Base-by-base conservation (phyloP, 176 grass and related monocot genomes). In the Tillandsia fasciculata region DNA sequence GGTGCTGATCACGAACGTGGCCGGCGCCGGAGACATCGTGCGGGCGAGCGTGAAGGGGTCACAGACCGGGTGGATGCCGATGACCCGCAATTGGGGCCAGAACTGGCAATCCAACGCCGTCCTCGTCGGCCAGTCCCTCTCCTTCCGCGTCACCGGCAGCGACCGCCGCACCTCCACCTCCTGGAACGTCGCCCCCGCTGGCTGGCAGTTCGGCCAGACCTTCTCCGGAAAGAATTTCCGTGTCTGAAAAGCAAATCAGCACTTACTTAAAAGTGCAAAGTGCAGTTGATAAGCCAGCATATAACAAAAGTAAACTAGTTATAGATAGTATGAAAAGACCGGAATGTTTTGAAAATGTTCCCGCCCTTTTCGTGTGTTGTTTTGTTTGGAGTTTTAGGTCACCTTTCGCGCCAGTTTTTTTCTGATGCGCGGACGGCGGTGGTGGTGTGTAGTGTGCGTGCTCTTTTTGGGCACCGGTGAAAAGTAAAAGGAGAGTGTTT, bases 1-100 rank as follows among this genome's bases (percentile, higher is more conserved):
- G 28, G 75, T 87, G 64, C 79, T 87, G 18, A 75, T 87, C 65
- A 82, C 84, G 12, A 87, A 87, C 29, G 84, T 87, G 29, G 84
- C 79, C 29, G 84, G 84, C 7, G 79, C 84, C 10, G 84, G 84
- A 12, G 84, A 87, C 61, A 26, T 87, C 52, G 71, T 82, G 15
- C 74, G 79, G 11, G 75, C 71, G 6, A 87, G 75, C 17, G 79
- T 87, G 56, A 87, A 82, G 63, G 84, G 84, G 0, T 49, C 84
- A 0, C 74, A 64, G 29, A 82, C 84, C 12, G 80, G 80, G 5
- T 87, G 84, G 84, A 78, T 87, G 74, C 69, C 84, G 9, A 82
- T 87, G 84, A 78, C 79, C 2, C 79, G 84, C 12, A 87, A 87
- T 50, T 87, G 83, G 83, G 83, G 83, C 17, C 83, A 86, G 69